A percentile compares a stretch with the other conserved stretches of the same genome.
Evolutionary conservation across 305 asterid species (phyloP).

Genomic region (Fraxinus paxiana): DNA sequence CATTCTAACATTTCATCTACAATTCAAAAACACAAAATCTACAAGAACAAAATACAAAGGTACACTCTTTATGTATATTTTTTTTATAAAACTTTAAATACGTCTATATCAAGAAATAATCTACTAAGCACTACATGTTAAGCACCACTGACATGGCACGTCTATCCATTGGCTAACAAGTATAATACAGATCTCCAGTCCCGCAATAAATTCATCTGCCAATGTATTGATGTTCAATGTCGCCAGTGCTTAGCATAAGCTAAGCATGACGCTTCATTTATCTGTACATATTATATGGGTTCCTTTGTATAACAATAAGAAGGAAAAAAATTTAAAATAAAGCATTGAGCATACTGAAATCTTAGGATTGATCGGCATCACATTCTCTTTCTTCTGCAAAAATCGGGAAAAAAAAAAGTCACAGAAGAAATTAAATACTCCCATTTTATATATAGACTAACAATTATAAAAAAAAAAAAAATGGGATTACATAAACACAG

Average conservation of each 20-base stretch:
- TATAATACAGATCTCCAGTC: neutral
- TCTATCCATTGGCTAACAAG: neutral
- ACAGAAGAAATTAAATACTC: constrained; percentile 5
- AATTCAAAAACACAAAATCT: neutral
- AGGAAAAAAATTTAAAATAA: neutral
- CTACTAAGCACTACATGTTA: neutral
- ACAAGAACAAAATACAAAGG: neutral
- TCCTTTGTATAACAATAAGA: neutral
- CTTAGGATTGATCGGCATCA: constrained; percentile 55
- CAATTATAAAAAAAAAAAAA: neutral
- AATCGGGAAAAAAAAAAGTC: neutral
- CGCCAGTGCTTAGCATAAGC: neutral
- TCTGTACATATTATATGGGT: neutral
- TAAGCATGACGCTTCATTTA: neutral
- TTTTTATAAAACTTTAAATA: neutral
- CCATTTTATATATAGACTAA: neutral
- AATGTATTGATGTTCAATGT: neutral
- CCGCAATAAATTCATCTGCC: neutral
- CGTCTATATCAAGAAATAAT: neutral
- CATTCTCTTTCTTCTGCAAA: constrained; percentile 59
- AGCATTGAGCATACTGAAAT: constrained; percentile 47
- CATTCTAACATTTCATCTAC: neutral
- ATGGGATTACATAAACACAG: neutral
- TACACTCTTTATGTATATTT: neutral
- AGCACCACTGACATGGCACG: neutral